Evolutionary conservation across 768 basidiomycete genomes (phyloP).

Genomic region (Udeniomyces megalosporus): DNA sequence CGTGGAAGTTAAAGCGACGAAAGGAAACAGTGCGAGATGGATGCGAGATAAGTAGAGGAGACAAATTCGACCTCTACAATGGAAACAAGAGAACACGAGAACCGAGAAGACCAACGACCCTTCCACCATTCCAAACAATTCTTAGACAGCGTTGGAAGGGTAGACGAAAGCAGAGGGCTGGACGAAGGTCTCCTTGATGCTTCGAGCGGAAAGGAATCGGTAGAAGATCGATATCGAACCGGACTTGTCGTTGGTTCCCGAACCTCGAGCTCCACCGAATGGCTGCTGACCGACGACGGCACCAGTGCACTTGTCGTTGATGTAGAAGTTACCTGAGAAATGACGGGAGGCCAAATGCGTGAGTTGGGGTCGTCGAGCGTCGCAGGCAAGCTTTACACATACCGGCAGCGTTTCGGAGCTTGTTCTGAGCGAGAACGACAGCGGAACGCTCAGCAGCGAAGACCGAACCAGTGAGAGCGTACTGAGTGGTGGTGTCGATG

Average conservation of each 20-base stretch:
- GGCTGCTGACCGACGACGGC: slow-evolving; percentile 98
- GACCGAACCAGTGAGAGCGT: slow-evolving; percentile 88
- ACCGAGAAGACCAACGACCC: too few species aligned
- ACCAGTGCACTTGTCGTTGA: slow-evolving; percentile 62
- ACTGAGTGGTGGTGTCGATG: slow-evolving; percentile 68
- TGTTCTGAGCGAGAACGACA: slow-evolving; percentile 60
- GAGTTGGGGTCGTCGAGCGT: too few species aligned
- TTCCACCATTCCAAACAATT: not conserved
- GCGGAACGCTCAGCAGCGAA: slow-evolving; percentile 70
- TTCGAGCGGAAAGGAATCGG: slow-evolving; percentile 58
- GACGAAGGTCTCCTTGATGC: slow-evolving; percentile 95
- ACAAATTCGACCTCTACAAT: too few species aligned
- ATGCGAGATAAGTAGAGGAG: too few species aligned
- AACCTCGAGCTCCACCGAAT: slow-evolving; percentile 82
- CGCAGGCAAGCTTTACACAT: slow-evolving; percentile 39
- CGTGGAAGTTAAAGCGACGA: too few species aligned
- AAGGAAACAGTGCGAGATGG: too few species aligned
- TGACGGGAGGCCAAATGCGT: not conserved
- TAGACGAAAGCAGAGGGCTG: slow-evolving; percentile 63
- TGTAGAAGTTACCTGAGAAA: not conserved
- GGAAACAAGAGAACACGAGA: too few species aligned
- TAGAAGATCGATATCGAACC: slow-evolving; percentile 63
- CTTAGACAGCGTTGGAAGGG: slow-evolving; percentile 63
- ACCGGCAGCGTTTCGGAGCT: slow-evolving; percentile 76
- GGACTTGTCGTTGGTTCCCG: slow-evolving; percentile 97